Conservation (phyloP, 2,329 filamentous ascomycete species). For the Aspergillus carbonarius region DNA sequence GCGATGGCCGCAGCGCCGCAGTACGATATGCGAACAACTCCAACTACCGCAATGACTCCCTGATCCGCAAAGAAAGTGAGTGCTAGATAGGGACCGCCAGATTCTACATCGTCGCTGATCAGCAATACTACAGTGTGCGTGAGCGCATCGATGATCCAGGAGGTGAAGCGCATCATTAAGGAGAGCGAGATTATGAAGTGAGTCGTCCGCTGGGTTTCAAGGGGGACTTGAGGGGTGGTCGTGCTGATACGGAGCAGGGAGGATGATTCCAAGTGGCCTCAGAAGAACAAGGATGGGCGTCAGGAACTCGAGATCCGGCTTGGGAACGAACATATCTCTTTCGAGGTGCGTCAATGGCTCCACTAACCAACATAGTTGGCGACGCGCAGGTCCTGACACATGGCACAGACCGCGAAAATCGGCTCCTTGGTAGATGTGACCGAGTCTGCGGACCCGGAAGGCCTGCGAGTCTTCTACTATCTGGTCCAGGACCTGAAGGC, state of each 20-base stretch:
- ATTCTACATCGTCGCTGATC: conserved; percentile 18
- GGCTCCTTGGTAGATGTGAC: conserved; percentile 95
- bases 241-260: conserved; percentile 59
- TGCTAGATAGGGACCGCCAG: conserved; percentile 16
- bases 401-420: conserved; percentile 85
- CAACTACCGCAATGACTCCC: conserved; percentile 96
- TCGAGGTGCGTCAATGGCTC: conserved; percentile 65
- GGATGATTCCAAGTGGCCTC: conserved; percentile 97
- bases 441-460: conserved; percentile 93
- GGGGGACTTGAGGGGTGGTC: neutral
- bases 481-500: conserved; percentile 97
- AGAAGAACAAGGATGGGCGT: conserved; percentile 98
- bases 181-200: conserved; percentile 97
- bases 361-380: neutral
- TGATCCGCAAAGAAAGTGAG: conserved; percentile 99
- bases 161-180: conserved; percentile 97
- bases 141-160: conserved; percentile 82
- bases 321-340: conserved; percentile 94
- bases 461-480: conserved; percentile 96
- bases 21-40: conserved; percentile 99
- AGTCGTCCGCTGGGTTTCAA: conserved; percentile 19
- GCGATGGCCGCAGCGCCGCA: conserved; percentile 88
- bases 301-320: conserved; percentile 95
- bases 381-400: neutral
- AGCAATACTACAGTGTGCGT: conserved; percentile 73